Evolutionary conservation across 2,329 filamentous ascomycete genomes (phyloP).

Genomic region (Pyrenophora seminiperda): DNA sequence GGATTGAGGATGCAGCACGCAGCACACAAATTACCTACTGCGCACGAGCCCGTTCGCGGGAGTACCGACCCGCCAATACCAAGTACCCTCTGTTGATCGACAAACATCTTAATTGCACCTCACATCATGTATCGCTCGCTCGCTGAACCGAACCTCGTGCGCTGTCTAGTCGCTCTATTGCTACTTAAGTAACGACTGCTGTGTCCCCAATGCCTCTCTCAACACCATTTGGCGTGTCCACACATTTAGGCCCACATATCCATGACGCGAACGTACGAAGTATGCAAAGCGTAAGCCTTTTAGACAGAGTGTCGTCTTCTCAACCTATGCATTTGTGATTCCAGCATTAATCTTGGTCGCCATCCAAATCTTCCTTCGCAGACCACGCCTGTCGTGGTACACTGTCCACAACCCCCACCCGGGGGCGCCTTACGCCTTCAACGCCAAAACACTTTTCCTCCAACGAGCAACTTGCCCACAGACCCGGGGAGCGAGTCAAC

Average conservation of each 20-base stretch:
- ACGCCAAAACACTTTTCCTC: conserved; percentile 21
- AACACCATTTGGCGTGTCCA: neutral
- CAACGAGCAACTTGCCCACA: conserved; percentile 3
- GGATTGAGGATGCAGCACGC: conserved; percentile 27
- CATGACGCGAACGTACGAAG: conserved; percentile 2
- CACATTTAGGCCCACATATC: neutral
- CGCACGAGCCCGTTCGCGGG: conserved; percentile 19
- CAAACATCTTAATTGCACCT: conserved; percentile 29
- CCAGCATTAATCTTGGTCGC: conserved; percentile 6
- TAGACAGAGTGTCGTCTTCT: neutral
- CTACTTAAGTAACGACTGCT: neutral
- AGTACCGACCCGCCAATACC: conserved; percentile 16
- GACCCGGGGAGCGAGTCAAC: neutral
- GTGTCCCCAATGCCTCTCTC: neutral
- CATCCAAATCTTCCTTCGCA: conserved; percentile 8
- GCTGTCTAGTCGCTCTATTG: neutral
- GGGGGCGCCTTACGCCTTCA: conserved; percentile 14
- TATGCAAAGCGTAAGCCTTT: neutral
- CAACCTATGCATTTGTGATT: neutral
- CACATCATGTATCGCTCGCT: conserved; percentile 15
- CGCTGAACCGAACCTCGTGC: neutral
- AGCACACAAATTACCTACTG: conserved; percentile 12
- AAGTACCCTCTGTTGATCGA: conserved; percentile 19
- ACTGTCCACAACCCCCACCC: conserved; percentile 2
- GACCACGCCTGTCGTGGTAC: conserved; percentile 2